phyloP scores from a whole-genome alignment of 306 rosid genomes.

The Adenanthera pavonina region DNA sequence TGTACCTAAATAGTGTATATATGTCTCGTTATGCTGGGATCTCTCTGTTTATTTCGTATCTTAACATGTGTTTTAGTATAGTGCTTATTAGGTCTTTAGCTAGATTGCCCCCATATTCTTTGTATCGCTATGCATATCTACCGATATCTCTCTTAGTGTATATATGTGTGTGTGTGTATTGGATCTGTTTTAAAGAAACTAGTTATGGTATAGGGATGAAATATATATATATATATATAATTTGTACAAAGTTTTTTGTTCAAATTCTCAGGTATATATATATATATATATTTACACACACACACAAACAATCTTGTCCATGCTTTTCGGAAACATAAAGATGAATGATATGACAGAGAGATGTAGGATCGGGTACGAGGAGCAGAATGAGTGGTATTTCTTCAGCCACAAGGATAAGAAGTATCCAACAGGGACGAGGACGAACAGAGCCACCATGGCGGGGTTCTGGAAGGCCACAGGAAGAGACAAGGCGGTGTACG shows the following conservation, averaged over 20 bases:
- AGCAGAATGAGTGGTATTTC: conserved; percentile 32
- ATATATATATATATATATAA: not conserved
- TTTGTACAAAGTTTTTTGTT: not conserved
- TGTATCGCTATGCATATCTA: not conserved
- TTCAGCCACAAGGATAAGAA: conserved; percentile 35
- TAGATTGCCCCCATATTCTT: not conserved
- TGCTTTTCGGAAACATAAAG: not conserved
- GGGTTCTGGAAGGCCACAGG: conserved; percentile 37
- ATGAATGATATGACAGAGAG: conserved; percentile 14
- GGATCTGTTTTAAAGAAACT: not conserved
- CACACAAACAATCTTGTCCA: too few relatives aligned
- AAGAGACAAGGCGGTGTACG: conserved; percentile 26
- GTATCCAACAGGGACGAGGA: conserved; percentile 33
- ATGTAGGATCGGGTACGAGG: conserved; percentile 15
- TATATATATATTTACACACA: too few relatives aligned
- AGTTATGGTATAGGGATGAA: not conserved
- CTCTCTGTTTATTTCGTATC: not conserved
- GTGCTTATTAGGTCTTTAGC: not conserved
- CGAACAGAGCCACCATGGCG: conserved; percentile 20
- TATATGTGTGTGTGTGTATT: too few relatives aligned
- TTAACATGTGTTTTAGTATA: not conserved
- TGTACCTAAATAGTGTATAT: not conserved
- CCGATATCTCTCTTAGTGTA: not conserved
- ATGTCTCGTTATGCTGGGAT: not conserved
- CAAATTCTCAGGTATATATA: not conserved